Percentiles rank a stretch among this genome's conserved stretches.
Evolutionary conservation across 306 rosid genomes (phyloP).

Genomic region (Citrullus mucosospermus): DNA sequence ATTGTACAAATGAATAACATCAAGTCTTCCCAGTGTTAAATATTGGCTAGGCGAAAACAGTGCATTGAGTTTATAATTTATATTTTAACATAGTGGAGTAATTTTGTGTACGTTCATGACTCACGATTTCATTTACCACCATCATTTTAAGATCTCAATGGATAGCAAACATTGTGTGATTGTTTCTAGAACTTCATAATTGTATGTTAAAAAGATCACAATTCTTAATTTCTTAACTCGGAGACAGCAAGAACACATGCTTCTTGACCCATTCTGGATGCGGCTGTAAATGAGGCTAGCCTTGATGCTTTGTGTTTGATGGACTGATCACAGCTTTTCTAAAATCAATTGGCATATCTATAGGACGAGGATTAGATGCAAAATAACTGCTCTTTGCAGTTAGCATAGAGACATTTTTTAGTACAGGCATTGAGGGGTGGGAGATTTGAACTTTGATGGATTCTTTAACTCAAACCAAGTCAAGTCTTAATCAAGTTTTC

Average conservation of each 20-base stretch:
- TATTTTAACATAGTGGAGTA: background rate
- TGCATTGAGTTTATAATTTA: background rate
- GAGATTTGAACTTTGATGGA: background rate
- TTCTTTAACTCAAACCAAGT: background rate
- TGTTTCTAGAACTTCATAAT: background rate
- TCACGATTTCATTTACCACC: background rate
- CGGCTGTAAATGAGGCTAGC: background rate
- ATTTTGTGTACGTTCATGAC: background rate
- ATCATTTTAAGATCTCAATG: background rate
- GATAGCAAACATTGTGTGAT: background rate
- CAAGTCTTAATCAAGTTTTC: background rate
- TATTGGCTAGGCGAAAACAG: background rate
- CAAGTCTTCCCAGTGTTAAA: background rate
- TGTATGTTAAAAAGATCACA: background rate
- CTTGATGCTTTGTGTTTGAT: background rate
- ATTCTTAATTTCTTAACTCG: background rate
- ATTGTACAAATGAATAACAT: background rate
- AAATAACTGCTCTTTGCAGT: background rate
- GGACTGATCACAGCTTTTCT: background rate
- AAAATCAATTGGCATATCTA: background rate
- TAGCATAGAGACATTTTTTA: background rate
- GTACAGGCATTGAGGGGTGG: background rate
- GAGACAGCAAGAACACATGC: background rate
- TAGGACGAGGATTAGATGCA: background rate
- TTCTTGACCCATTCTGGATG: background rate